A percentile compares a stretch with the other conserved stretches of the same genome.
Conservation (phyloP, 495 filamentous ascomycete genomes). For the Penicilliopsis zonata region DNA sequence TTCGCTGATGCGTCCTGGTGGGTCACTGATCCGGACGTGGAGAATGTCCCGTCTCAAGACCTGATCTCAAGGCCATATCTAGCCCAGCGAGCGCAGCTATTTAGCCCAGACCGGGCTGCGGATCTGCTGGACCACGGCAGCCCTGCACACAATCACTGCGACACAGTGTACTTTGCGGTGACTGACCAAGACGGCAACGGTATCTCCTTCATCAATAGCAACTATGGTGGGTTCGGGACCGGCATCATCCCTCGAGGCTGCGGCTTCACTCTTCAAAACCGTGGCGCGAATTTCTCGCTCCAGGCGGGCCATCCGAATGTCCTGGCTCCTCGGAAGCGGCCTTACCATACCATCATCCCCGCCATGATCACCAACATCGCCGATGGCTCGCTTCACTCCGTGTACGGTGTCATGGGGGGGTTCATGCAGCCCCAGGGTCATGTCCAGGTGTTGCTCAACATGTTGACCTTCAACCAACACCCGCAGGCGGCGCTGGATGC, state of each 20-base stretch:
- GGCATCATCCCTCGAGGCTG: constrained; percentile 70
- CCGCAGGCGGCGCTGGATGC: constrained; percentile 88
- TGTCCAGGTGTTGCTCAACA: constrained; percentile 86
- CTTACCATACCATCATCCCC: constrained; percentile 97
- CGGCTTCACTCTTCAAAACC: constrained; percentile 91
- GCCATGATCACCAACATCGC: constrained; percentile 69
- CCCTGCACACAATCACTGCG: constrained; percentile 58
- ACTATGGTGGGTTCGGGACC: constrained; percentile 84
- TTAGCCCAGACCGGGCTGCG: constrained; percentile 44
- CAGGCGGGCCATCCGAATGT: constrained; percentile 59
- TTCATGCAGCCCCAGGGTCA: constrained; percentile 99
- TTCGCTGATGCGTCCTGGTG: constrained; percentile 89
- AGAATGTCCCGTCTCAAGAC: constrained; percentile 48
- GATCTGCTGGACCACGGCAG: constrained; percentile 50
- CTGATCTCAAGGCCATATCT: constrained; percentile 54
- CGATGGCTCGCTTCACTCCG: constrained; percentile 63
- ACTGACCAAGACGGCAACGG: constrained; percentile 77
- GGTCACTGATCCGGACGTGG: constrained; percentile 68
- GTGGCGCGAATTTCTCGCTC: constrained; percentile 75
- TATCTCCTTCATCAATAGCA: constrained; percentile 93
- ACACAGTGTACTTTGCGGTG: constrained; percentile 89
- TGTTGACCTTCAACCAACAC: constrained; percentile 71
- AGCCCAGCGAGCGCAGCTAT: constrained; percentile 55
- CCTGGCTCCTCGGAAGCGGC: constrained; percentile 71
- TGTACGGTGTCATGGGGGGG: constrained; percentile 95